These are phyloP conservation scores for Nicotiana knightiana DNA, from an alignment of 257 asterid species.

Conservation along the genomic window DNA sequence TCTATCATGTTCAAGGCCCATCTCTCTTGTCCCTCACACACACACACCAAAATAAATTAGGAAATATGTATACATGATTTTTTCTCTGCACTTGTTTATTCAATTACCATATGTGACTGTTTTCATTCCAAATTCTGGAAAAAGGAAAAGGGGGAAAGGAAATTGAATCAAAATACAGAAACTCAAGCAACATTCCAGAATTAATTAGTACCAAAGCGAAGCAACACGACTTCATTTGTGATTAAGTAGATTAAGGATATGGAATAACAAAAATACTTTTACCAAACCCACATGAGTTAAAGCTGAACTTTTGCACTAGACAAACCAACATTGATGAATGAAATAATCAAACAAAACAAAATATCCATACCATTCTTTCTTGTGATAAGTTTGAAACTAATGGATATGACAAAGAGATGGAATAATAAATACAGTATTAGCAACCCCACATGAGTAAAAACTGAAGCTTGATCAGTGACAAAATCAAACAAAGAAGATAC, in stretches of 20 bases:
- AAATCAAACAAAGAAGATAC: too few species aligned
- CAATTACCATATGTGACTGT: not conserved
- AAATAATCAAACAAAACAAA: not conserved
- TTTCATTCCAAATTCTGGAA: not conserved
- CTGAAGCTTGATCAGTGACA: not conserved
- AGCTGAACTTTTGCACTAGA: not conserved
- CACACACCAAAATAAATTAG: too few species aligned
- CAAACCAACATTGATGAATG: not conserved
- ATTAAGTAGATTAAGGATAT: not conserved
- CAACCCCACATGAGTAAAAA: not conserved
- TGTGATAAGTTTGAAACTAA: too few species aligned
- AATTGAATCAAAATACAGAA: not conserved
- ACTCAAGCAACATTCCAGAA: not conserved
- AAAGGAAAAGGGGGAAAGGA: not conserved
- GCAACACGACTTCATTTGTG: not conserved
- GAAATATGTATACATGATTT: not conserved
- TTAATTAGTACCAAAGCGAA: not conserved
- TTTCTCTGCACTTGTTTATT: not conserved
- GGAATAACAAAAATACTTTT: not conserved
- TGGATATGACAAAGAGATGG: too few species aligned
- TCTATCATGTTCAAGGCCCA: not conserved
- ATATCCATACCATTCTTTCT: not conserved
- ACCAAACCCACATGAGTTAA: not conserved
- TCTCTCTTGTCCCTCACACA: not conserved
- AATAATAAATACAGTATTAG: too few species aligned